Percentiles rank a stretch among this genome's conserved stretches.
These are phyloP conservation scores for Yamadazyma pseudoaaseri DNA, from an alignment of 1,139 yeast genomes.

Conservation along the genomic window DNA sequence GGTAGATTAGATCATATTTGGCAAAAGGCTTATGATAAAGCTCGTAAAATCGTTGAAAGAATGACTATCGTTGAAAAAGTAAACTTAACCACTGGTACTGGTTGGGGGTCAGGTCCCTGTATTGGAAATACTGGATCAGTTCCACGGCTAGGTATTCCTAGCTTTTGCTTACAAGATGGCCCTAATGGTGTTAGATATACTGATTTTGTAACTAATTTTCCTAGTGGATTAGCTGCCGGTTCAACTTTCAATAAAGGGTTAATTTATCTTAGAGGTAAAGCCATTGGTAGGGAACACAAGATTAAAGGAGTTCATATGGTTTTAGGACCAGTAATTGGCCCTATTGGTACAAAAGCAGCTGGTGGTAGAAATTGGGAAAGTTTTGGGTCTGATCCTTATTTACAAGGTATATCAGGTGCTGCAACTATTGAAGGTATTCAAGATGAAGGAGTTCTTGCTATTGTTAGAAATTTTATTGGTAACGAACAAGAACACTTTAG, in stretches of 20 bases:
- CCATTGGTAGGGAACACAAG: slow-evolving; percentile 56
- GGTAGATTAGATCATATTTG: slow-evolving; percentile 48
- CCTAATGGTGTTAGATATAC: slow-evolving; percentile 62
- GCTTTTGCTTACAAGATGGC: slow-evolving; percentile 65
- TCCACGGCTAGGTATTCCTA: slow-evolving; percentile 54
- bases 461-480: slow-evolving; percentile 55
- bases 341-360: slow-evolving; percentile 61
- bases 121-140: slow-evolving; percentile 63
- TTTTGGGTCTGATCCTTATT: slow-evolving; percentile 63
- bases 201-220: slow-evolving; percentile 56
- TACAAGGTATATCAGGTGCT: slow-evolving; percentile 57
- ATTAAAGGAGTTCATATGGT: slow-evolving; percentile 60
- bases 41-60: slow-evolving; percentile 49
- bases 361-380: slow-evolving; percentile 72
- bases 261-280: slow-evolving; percentile 52
- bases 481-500: slow-evolving; percentile 67
- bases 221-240: slow-evolving; percentile 60
- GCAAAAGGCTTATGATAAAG: slow-evolving; percentile 57
- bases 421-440: slow-evolving; percentile 58
- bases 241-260: slow-evolving; percentile 57
- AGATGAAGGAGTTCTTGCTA: slow-evolving; percentile 56
- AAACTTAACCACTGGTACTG: slow-evolving; percentile 64
- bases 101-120: slow-evolving; percentile 65
- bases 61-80: slow-evolving; percentile 61
- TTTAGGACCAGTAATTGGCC: slow-evolving; percentile 63